Percentiles rank a stretch among this genome's conserved stretches.
Conservation (phyloP, 2,329 filamentous ascomycete genomes). For the Penicillium sumatraense region DNA sequence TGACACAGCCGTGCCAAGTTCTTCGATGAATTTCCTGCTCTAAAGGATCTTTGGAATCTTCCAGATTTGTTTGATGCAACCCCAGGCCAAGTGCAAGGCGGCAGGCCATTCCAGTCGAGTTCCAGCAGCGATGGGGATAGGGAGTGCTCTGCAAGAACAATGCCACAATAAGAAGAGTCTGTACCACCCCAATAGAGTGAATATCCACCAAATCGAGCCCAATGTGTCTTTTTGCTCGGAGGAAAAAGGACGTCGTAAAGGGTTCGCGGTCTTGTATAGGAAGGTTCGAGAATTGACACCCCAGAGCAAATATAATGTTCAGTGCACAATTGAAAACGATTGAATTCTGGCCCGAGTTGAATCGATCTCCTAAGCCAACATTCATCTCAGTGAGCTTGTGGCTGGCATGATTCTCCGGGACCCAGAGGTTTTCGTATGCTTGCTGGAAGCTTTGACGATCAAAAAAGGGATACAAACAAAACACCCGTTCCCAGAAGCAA, state of each 20-base stretch:
- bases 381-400: background rate
- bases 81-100: constrained; percentile 46
- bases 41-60: constrained; percentile 17
- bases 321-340: constrained; percentile 46
- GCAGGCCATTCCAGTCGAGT: constrained; percentile 45
- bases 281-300: constrained; percentile 40
- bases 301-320: constrained; percentile 48
- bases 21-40: constrained; percentile 39
- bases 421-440: background rate
- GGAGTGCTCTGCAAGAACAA: constrained; percentile 45
- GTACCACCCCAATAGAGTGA: constrained; percentile 38
- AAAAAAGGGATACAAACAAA: background rate
- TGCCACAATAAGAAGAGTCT: constrained; percentile 43
- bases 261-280: constrained; percentile 24
- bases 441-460: background rate
- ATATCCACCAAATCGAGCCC: constrained; percentile 41
- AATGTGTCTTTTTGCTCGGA: constrained; percentile 32
- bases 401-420: background rate
- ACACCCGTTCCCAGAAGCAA: background rate
- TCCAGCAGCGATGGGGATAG: constrained; percentile 46
- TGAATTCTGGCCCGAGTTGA: constrained; percentile 4
- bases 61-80: constrained; percentile 24
- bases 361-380: background rate
- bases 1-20: constrained; percentile 43
- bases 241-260: constrained; percentile 29